Conservation (phyloP, 208 protist species). For the Chromosphaera perkinsii region DNA sequence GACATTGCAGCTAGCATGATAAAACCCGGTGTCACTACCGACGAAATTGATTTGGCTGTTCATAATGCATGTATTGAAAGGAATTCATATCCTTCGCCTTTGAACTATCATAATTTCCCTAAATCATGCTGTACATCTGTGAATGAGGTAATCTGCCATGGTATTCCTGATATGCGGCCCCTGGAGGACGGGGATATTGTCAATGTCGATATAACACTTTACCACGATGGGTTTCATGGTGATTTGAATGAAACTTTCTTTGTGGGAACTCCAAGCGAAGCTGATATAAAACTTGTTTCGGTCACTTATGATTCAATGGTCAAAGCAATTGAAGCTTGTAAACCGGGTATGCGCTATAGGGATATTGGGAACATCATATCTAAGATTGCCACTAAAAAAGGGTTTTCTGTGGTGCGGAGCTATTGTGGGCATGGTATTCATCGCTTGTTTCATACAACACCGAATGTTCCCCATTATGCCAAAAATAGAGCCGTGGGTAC, state of each 20-base stretch:
- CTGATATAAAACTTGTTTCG: conserved; percentile 41
- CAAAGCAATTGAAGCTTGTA: conserved; percentile 28
- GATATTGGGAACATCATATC: conserved; percentile 56
- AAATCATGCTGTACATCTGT: conserved; percentile 90
- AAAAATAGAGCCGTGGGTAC: conserved; percentile 31
- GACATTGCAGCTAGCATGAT: conserved; percentile 72
- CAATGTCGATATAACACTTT: conserved; percentile 94
- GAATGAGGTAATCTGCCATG: conserved; percentile 57
- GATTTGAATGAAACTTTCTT: conserved; percentile 66
- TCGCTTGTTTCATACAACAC: conserved; percentile 25
- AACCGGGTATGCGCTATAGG: conserved; percentile 43
- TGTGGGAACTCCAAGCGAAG: conserved; percentile 43
- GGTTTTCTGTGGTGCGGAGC: conserved; percentile 52
- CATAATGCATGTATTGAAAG: conserved; percentile 55
- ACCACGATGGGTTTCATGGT: conserved; percentile 63
- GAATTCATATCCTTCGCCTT: conserved; percentile 90
- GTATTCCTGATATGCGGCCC: conserved; percentile 86
- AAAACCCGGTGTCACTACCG: conserved; percentile 85
- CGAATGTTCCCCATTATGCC: conserved; percentile 32
- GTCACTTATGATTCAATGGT: conserved; percentile 51
- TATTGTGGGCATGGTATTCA: conserved; percentile 65
- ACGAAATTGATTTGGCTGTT: conserved; percentile 87
- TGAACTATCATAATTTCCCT: conserved; percentile 95
- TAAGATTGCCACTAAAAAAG: conserved; percentile 41
- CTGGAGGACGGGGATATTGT: conserved; percentile 94